Percentiles rank a stretch among this genome's conserved stretches.
Evolutionary conservation across 768 basidiomycete genomes (phyloP).

Genomic region (Steccherinum ochraceum): DNA sequence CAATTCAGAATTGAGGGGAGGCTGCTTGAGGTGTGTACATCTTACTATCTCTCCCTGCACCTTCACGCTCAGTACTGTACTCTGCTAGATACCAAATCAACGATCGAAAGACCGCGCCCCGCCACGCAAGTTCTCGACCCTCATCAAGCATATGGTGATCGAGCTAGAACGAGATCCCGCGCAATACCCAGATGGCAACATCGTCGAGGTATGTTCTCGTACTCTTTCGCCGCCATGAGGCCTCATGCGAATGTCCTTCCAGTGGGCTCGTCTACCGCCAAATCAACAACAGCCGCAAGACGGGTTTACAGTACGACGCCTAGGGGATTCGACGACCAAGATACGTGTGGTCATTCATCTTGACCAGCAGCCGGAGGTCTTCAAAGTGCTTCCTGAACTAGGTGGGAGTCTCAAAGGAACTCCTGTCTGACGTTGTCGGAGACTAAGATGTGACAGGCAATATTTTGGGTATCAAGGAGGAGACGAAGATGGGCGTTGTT

Average conservation of each 20-base stretch:
- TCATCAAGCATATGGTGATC: conserved; percentile 78
- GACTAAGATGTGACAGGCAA: conserved; percentile 31
- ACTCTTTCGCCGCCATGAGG: too few species aligned
- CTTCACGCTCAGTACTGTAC: not conserved
- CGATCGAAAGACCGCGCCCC: conserved; percentile 55
- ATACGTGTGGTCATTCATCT: conserved; percentile 81
- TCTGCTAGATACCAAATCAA: conserved; percentile 51
- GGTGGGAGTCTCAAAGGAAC: conserved; percentile 45
- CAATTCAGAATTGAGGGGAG: conserved; percentile 82
- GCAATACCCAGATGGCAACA: conserved; percentile 78
- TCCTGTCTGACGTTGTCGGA: not conserved
- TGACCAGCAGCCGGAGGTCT: conserved; percentile 84
- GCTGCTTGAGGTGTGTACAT: conserved; percentile 60
- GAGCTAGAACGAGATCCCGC: conserved; percentile 83
- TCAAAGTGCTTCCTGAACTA: conserved; percentile 71
- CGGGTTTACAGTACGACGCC: conserved; percentile 79
- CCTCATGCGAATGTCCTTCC: not conserved
- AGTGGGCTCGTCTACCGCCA: not conserved
- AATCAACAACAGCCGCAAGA: conserved; percentile 49
- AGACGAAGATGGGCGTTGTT: conserved; percentile 73
- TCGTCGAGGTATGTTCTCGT: conserved; percentile 80
- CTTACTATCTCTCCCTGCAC: not conserved
- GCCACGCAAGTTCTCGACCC: conserved; percentile 76
- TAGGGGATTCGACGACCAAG: conserved; percentile 73
- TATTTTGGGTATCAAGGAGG: conserved; percentile 77